These are phyloP conservation scores for Termitomyces sp. DNA, from an alignment of 768 basidiomycete genomes.

Conservation along the genomic window DNA sequence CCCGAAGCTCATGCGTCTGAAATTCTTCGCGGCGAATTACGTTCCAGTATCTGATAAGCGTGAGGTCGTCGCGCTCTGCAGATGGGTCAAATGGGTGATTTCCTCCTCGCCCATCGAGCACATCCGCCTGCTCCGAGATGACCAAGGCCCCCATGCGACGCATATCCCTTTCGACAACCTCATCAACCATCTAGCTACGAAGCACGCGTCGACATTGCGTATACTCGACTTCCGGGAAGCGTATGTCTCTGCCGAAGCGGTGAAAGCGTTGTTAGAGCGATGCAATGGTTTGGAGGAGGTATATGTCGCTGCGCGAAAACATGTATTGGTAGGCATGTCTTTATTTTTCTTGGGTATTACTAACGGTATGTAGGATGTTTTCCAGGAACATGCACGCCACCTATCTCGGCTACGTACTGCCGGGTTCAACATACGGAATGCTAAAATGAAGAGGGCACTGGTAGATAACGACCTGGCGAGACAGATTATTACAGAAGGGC, in stretches of 20 bases:
- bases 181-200: conserved; percentile 29
- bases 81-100: conserved; percentile 36
- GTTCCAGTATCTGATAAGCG: conserved; percentile 13
- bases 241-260: conserved; percentile 16
- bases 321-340: conserved; percentile 30
- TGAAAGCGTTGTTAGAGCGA: conserved; percentile 27
- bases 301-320: conserved; percentile 26
- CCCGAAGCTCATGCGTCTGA: conserved; percentile 25
- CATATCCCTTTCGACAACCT: conserved; percentile 32
- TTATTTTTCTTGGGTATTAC: neutral
- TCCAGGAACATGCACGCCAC: conserved; percentile 21
- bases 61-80: conserved; percentile 28
- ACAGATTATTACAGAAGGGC: conserved; percentile 24
- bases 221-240: conserved; percentile 22
- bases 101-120: conserved; percentile 29
- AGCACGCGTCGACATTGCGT: conserved; percentile 29
- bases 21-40: conserved; percentile 32
- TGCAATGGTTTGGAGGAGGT: conserved; percentile 39
- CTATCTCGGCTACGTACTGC: conserved; percentile 31
- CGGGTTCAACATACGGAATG: conserved; percentile 32
- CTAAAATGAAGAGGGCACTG: conserved; percentile 21
- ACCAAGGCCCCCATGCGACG: conserved; percentile 12
- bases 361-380: conserved; percentile 21
- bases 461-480: conserved; percentile 23
- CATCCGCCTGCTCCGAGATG: conserved; percentile 27